Evolutionary conservation across 352 stramenopile genomes (phyloP).

Genomic region (Pythium plurisporium): DNA sequence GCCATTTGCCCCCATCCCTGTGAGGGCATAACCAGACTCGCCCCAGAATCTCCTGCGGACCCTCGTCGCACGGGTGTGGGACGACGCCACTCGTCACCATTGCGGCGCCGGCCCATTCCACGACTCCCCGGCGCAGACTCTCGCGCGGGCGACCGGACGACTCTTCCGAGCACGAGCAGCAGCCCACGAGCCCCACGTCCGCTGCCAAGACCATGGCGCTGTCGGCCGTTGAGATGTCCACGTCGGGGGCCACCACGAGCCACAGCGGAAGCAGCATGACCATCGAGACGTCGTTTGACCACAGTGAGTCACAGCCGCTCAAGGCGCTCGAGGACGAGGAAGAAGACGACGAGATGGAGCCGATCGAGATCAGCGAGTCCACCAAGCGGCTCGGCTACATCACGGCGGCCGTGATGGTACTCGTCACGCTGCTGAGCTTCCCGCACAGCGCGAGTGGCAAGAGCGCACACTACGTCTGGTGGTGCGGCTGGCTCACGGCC

Average conservation of each 20-base stretch:
- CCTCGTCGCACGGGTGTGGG: not conserved
- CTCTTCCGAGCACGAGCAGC: not conserved
- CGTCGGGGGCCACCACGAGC: not conserved
- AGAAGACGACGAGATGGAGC: constrained; percentile 15
- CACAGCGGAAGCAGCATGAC: no score
- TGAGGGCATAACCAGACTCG: not conserved
- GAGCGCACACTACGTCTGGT: constrained; percentile 92
- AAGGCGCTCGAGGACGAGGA: not conserved
- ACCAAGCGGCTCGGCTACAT: constrained; percentile 41
- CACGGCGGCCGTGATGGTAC: constrained; percentile 40
- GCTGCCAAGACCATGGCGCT: not conserved
- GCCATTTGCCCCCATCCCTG: not conserved
- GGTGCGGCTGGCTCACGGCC: constrained; percentile 97
- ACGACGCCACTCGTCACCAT: no score
- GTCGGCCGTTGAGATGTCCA: not conserved
- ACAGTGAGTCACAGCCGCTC: constrained; percentile 6
- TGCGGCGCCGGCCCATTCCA: not conserved
- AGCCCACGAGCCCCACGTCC: not conserved
- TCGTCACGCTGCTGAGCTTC: constrained; percentile 68
- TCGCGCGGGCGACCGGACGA: not conserved
- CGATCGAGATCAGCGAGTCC: constrained; percentile 20
- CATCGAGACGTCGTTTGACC: no score
- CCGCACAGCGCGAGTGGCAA: constrained; percentile 39
- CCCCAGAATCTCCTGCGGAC: not conserved
- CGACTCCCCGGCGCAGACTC: constrained; percentile 2